These are phyloP conservation scores for Leishmania braziliensis DNA, from an alignment of 208 protist genomes.

Conservation along the genomic window DNA sequence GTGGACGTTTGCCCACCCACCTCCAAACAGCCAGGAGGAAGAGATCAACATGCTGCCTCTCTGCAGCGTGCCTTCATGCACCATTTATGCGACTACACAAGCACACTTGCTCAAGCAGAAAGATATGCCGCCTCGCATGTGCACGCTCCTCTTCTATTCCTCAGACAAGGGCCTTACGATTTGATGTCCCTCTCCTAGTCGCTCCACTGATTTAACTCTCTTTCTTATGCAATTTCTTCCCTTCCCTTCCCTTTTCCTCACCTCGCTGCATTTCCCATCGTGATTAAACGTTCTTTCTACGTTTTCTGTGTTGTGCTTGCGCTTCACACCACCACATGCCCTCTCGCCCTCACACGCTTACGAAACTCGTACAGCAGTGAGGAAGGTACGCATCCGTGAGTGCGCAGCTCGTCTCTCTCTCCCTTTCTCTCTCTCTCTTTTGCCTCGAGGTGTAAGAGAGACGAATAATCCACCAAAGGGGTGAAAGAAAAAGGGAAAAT, in stretches of 20 bases:
- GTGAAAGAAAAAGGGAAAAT: neutral
- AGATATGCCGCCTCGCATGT: neutral
- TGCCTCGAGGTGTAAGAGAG: neutral
- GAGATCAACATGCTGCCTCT: neutral
- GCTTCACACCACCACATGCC: neutral
- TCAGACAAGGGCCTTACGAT: neutral
- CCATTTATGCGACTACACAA: neutral
- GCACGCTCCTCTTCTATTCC: neutral
- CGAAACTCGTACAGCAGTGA: neutral
- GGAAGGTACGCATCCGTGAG: neutral
- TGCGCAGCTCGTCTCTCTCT: neutral
- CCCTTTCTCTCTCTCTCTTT: neutral
- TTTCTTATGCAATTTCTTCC: neutral
- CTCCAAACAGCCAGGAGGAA: neutral
- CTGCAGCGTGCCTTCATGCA: neutral
- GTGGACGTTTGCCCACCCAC: neutral
- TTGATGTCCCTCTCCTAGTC: neutral
- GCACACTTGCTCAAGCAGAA: neutral
- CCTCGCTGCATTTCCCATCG: neutral
- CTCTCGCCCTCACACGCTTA: neutral
- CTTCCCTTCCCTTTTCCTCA: neutral
- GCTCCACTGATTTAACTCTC: constrained; percentile 3
- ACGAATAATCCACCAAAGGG: neutral
- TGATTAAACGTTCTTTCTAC: neutral
- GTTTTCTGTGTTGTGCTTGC: neutral